These are phyloP conservation scores for Exutisphaerella laricina DNA, from an alignment of 2,329 filamentous ascomycete genomes.

Conservation along the genomic window DNA sequence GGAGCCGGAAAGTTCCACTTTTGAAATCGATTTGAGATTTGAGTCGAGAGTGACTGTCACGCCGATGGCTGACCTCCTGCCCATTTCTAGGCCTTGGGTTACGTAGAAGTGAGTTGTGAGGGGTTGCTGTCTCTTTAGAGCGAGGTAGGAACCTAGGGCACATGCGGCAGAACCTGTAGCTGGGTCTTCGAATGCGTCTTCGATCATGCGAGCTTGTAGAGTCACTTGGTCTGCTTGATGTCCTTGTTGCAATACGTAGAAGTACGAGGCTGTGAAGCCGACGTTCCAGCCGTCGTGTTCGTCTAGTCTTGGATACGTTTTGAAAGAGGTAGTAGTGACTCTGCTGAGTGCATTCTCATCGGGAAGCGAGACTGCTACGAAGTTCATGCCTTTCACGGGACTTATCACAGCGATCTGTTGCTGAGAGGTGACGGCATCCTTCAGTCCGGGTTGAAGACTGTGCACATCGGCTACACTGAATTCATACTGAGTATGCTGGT, in stretches of 20 bases:
- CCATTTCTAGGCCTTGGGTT: slow-evolving; percentile 50
- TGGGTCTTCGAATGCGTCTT: slow-evolving; percentile 44
- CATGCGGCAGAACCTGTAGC: slow-evolving; percentile 49
- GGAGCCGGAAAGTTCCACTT: slow-evolving; percentile 40
- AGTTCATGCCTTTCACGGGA: slow-evolving; percentile 69
- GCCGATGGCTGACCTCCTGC: slow-evolving; percentile 45
- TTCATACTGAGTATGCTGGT: slow-evolving; percentile 46
- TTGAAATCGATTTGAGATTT: slow-evolving; percentile 34
- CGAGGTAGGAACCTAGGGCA: slow-evolving; percentile 41
- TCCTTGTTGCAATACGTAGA: slow-evolving; percentile 47
- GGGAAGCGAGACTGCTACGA: slow-evolving; percentile 59
- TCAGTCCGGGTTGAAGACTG: slow-evolving; percentile 35
- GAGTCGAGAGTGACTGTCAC: slow-evolving; percentile 41
- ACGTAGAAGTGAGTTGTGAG: slow-evolving; percentile 36
- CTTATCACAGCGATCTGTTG: slow-evolving; percentile 34
- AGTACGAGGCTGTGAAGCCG: slow-evolving; percentile 53
- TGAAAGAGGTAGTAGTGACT: slow-evolving; percentile 36
- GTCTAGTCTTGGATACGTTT: slow-evolving; percentile 37
- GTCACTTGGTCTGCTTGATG: slow-evolving; percentile 22
- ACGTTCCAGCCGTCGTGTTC: slow-evolving; percentile 47
- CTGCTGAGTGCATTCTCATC: slow-evolving; percentile 53
- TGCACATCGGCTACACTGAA: slow-evolving; percentile 32
- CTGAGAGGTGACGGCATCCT: slow-evolving; percentile 3
- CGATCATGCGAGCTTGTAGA: slow-evolving; percentile 59
- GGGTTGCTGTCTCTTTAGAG: slow-evolving; percentile 34